A percentile compares a stretch with the other conserved stretches of the same genome.
Evolutionary conservation across 2,329 filamentous ascomycete species (phyloP).

Genomic region (Xylariaceae sp.): DNA sequence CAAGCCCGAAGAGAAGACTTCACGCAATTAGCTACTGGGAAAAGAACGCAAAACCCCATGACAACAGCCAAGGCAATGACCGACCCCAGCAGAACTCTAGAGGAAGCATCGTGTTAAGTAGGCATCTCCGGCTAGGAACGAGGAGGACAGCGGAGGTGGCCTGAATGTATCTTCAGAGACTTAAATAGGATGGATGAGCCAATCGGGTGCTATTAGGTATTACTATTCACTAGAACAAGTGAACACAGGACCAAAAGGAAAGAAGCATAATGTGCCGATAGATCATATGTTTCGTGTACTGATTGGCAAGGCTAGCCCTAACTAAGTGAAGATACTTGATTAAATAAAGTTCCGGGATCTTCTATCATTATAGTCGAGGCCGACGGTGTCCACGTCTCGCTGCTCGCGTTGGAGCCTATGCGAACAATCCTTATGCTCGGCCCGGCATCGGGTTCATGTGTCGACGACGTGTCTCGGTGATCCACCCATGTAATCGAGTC

Average conservation of each 20-base stretch:
- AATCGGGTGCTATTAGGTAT: background rate
- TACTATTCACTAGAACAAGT: background rate
- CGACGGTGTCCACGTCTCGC: conserved; percentile 11
- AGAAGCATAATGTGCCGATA: background rate
- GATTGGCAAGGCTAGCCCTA: conserved; percentile 4
- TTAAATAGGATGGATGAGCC: background rate
- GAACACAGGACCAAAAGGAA: background rate
- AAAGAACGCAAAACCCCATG: too few species aligned
- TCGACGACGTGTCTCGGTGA: conserved; percentile 1
- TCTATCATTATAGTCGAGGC: conserved; percentile 15
- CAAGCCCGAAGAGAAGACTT: too few species aligned
- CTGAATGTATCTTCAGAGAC: background rate
- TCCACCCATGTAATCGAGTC: conserved; percentile 24
- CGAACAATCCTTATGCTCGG: conserved; percentile 13
- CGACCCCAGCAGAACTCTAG: background rate
- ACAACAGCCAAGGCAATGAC: background rate
- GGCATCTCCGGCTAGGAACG: background rate
- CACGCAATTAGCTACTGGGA: too few species aligned
- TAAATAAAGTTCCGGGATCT: conserved; percentile 13
- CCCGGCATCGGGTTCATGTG: conserved; percentile 2
- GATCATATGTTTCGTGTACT: conserved; percentile 5
- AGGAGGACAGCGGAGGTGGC: background rate
- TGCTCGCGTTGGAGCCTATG: conserved; percentile 13
- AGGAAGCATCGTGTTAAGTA: conserved; percentile 3
- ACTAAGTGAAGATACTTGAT: conserved; percentile 10